These are phyloP conservation scores for Kickxella alabastrina DNA, from an alignment of 192 early-diverging fungal genomes.

Conservation along the genomic window DNA sequence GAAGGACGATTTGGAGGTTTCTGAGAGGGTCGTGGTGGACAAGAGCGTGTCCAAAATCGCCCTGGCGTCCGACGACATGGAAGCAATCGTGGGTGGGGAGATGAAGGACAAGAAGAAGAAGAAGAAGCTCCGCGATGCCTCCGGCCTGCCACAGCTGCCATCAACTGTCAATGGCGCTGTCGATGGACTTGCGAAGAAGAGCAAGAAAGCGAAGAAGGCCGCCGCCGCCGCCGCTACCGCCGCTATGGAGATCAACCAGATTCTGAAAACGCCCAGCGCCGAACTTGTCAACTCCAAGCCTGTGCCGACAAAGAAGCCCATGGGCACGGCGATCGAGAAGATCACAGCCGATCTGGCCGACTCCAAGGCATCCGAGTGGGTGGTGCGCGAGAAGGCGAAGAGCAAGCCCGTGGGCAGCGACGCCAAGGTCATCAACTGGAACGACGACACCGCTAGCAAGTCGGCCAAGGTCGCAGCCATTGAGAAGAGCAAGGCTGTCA, in stretches of 20 bases:
- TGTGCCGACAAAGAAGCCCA: background rate
- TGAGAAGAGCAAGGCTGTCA: slow-evolving; percentile 44
- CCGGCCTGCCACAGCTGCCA: background rate
- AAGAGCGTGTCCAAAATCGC: too few species aligned
- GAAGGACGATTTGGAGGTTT: too few species aligned
- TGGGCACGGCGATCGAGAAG: background rate
- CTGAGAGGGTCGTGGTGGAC: too few species aligned
- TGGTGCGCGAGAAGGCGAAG: slow-evolving; percentile 18
- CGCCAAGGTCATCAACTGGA: slow-evolving; percentile 33
- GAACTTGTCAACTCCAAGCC: background rate
- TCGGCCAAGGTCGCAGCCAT: slow-evolving; percentile 49
- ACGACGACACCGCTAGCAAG: slow-evolving; percentile 50
- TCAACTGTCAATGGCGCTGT: background rate
- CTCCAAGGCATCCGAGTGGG: slow-evolving; percentile 20
- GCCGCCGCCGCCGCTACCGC: too few species aligned
- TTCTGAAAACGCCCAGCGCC: background rate
- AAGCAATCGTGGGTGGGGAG: slow-evolving; percentile 24
- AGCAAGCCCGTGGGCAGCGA: slow-evolving; percentile 4
- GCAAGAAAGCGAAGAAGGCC: too few species aligned
- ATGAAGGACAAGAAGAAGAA: slow-evolving; percentile 46
- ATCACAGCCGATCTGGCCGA: slow-evolving; percentile 7
- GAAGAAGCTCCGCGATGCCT: slow-evolving; percentile 11
- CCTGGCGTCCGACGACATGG: slow-evolving; percentile 46
- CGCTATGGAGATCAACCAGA: background rate
- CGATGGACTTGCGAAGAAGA: background rate